Percentiles rank a stretch among this genome's conserved stretches.
Conservation (phyloP, 2,329 filamentous ascomycete species). For the Curvularia verruculosa region DNA sequence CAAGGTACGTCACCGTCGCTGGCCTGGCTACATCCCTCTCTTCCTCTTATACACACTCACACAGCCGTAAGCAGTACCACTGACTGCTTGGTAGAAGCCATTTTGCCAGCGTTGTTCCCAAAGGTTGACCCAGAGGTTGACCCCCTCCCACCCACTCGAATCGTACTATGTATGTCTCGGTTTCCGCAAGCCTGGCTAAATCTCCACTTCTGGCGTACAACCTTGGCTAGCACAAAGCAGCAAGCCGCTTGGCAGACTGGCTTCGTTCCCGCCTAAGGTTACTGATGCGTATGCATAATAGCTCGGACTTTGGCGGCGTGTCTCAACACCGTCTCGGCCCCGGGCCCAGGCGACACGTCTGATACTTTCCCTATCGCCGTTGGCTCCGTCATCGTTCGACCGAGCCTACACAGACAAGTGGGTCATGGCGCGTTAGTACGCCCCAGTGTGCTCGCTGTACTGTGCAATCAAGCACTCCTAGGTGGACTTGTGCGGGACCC, state of each 20-base stretch:
- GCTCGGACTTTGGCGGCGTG: conserved; percentile 10
- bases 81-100: conserved; percentile 3
- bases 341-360: conserved; percentile 8
- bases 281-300: conserved; percentile 24
- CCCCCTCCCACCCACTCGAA: background rate
- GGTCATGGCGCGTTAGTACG: background rate
- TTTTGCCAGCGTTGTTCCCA: background rate
- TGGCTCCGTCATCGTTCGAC: conserved; percentile 15
- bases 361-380: conserved; percentile 7
- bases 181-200: background rate
- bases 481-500: background rate
- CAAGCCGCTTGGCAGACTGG: conserved; percentile 16
- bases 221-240: conserved; percentile 10
- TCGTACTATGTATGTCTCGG: background rate
- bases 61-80: conserved; percentile 13
- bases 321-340: conserved; percentile 18
- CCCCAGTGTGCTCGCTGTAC: background rate
- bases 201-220: background rate
- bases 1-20: conserved; percentile 23
- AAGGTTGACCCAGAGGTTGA: background rate
- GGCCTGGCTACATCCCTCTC: conserved; percentile 2
- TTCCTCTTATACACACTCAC: too few species aligned
- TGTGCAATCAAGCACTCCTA: background rate
- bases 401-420: conserved; percentile 3
- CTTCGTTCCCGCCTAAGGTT: conserved; percentile 4